Evolutionary conservation across 768 basidiomycete species (phyloP).

Genomic region (Cystobasidium ongulense): DNA sequence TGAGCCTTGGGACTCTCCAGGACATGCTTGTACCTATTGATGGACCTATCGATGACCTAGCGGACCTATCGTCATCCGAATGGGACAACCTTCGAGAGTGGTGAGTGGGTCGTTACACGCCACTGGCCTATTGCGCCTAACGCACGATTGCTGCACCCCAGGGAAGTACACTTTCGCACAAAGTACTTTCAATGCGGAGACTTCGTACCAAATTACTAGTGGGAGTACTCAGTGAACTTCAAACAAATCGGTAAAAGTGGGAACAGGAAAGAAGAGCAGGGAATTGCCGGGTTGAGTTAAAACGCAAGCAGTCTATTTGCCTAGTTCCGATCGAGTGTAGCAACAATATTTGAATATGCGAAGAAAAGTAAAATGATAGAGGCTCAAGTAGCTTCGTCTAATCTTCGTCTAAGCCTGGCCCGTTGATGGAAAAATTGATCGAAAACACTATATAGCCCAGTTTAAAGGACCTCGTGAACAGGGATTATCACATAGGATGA

Average conservation of each 20-base stretch:
- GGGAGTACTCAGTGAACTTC: background rate
- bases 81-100: constrained; percentile 38
- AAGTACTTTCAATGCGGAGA: constrained; percentile 31
- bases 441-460: no score
- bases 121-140: background rate
- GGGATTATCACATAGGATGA: no score
- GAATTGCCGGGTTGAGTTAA: background rate
- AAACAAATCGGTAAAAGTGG: background rate
- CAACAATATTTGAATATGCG: no score
- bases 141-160: background rate
- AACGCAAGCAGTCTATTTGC: no score
- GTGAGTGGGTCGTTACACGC: background rate
- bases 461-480: no score
- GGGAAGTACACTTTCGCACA: constrained; percentile 18
- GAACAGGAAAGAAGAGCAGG: background rate
- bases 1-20: constrained; percentile 42
- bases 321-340: no score
- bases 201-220: constrained; percentile 13
- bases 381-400: no score
- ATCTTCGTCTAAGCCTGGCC: no score
- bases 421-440: no score
- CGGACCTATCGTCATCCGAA: constrained; percentile 55
- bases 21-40: constrained; percentile 88
- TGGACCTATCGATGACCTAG: constrained; percentile 72
- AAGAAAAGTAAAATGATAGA: no score